Percentiles rank a stretch among this genome's conserved stretches.
phyloP scores from a whole-genome alignment of 805 yeast genomes.

The Huiozyma naganishii region DNA sequence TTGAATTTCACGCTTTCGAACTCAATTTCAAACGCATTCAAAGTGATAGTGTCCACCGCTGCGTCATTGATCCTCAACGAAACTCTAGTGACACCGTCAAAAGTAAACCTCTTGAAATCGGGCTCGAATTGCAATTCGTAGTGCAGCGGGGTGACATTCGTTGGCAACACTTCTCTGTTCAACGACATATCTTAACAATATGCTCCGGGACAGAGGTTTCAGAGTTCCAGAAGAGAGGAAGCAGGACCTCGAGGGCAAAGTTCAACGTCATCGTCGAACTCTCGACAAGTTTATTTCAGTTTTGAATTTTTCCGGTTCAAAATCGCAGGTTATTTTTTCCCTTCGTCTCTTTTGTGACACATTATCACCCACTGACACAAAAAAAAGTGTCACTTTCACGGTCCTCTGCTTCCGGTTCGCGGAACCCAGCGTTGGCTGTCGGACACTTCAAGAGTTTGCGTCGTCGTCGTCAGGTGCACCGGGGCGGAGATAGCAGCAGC shows the following conservation, averaged over 20 bases:
- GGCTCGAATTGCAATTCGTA: slow-evolving; percentile 64
- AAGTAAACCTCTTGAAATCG: slow-evolving; percentile 45
- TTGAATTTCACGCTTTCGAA: slow-evolving; percentile 37
- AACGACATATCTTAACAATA: background rate
- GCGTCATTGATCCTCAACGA: slow-evolving; percentile 42
- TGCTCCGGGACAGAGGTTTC: no score
- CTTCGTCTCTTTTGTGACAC: no score
- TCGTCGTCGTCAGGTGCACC: no score
- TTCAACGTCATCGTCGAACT: background rate
- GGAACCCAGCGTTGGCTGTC: no score
- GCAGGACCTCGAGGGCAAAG: background rate
- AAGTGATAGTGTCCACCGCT: slow-evolving; percentile 33
- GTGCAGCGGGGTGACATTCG: slow-evolving; percentile 58
- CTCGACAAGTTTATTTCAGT: no score
- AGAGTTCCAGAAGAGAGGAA: no score
- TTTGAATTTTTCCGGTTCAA: background rate
- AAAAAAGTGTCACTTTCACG: no score
- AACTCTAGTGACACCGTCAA: slow-evolving; percentile 44
- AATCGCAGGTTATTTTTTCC: no score
- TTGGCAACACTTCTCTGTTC: slow-evolving; percentile 39
- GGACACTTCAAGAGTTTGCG: no score
- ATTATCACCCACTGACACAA: no score
- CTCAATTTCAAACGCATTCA: slow-evolving; percentile 59
- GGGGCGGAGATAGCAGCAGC: no score
- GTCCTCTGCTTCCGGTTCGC: no score